phyloP scores from a whole-genome alignment of 768 basidiomycete genomes.

The Suillus decipiens region DNA sequence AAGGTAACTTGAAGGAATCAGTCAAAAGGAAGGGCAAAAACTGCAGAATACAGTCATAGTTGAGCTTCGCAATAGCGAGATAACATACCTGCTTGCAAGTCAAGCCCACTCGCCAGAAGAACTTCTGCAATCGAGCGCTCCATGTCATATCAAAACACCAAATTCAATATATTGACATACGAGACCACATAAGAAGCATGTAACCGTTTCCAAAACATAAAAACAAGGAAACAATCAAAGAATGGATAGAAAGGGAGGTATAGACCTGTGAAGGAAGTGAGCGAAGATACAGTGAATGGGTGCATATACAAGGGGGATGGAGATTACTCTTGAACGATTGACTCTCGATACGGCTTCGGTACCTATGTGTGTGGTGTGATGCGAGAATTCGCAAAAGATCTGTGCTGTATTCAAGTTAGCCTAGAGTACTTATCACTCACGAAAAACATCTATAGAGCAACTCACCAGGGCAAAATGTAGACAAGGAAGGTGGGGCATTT shows the following conservation, averaged over 20 bases:
- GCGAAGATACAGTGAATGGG: constrained; percentile 13
- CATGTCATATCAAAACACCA: neutral
- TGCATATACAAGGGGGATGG: constrained; percentile 14
- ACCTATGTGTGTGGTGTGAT: too few species aligned
- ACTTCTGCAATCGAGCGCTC: neutral
- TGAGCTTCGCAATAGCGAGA: neutral
- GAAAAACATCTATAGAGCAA: too few species aligned
- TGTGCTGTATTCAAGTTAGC: too few species aligned
- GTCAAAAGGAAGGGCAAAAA: neutral
- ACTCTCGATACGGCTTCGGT: too few species aligned
- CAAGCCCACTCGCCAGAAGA: neutral
- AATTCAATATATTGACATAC: neutral
- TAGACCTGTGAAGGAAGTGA: constrained; percentile 14
- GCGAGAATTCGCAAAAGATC: too few species aligned
- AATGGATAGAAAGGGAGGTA: neutral
- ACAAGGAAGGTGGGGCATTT: too few species aligned
- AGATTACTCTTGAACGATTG: too few species aligned
- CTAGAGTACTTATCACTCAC: too few species aligned
- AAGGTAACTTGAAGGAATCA: neutral
- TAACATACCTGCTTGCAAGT: neutral
- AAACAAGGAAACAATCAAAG: constrained; percentile 15
- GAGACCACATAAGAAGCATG: constrained; percentile 19
- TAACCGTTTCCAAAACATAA: neutral
- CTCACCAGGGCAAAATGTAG: too few species aligned
- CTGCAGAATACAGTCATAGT: neutral